Percentiles rank a stretch among this genome's conserved stretches.
phyloP scores from a whole-genome alignment of 1,139 yeast species.

The Magnusiomyces paraingens region DNA sequence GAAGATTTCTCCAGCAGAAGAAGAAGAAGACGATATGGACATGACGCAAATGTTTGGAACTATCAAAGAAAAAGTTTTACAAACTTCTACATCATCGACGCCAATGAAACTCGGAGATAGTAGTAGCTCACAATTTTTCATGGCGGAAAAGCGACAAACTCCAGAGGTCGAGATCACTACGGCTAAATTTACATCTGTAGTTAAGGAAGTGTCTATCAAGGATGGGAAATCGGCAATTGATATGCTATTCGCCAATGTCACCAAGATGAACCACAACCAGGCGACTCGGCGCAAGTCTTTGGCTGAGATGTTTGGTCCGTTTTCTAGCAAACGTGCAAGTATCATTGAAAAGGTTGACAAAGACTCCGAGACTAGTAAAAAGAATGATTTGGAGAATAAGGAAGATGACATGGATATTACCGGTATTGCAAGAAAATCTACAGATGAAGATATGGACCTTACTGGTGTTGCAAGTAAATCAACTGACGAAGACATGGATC shows the following conservation, averaged over 20 bases:
- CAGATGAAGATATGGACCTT: not conserved
- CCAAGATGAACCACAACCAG: no score
- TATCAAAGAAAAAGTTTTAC: conserved; percentile 9
- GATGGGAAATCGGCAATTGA: no score
- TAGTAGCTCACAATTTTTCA: not conserved
- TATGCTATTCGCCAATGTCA: no score
- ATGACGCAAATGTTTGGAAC: conserved; percentile 18
- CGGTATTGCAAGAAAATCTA: not conserved
- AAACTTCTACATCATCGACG: not conserved
- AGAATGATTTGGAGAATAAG: not conserved
- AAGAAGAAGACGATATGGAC: conserved; percentile 21
- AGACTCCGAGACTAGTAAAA: not conserved
- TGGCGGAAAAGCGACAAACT: not conserved
- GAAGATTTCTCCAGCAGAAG: no score
- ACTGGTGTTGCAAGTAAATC: conserved; percentile 1
- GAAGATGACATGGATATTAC: conserved; percentile 8
- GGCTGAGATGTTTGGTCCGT: no score
- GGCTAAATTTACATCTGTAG: not conserved
- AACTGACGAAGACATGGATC: conserved; percentile 3
- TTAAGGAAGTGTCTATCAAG: no score
- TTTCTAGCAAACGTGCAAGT: no score
- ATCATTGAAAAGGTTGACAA: not conserved
- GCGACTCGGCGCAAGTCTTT: no score
- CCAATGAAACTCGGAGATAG: conserved; percentile 1
- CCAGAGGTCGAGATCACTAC: not conserved